Percentiles rank a stretch among this genome's conserved stretches.
phyloP scores from a whole-genome alignment of 208 protist genomes.

The Leishmania tarentolae region DNA sequence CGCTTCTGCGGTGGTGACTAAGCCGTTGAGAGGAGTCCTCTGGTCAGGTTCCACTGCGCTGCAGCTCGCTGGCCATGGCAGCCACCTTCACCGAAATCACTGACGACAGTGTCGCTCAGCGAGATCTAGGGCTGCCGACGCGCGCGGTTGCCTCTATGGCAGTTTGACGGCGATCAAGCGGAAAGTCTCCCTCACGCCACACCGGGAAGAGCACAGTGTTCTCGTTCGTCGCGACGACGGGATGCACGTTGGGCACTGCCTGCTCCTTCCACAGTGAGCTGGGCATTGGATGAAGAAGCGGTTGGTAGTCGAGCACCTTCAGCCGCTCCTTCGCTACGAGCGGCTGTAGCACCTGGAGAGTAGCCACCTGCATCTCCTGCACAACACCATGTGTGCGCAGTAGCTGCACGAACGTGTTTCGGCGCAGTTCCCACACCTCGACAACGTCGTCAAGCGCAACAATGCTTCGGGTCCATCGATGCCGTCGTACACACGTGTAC shows the following conservation, averaged over 20 bases:
- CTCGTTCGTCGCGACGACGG: conserved; percentile 43
- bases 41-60: conserved; percentile 14
- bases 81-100: conserved; percentile 12
- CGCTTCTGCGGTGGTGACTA: conserved; percentile 10
- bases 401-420: conserved; percentile 56
- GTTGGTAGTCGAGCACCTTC: conserved; percentile 69
- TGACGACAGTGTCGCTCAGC: conserved; percentile 18
- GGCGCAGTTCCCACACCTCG: conserved; percentile 81
- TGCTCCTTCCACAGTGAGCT: conserved; percentile 78
- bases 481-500: conserved; percentile 80
- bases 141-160: conserved; percentile 10
- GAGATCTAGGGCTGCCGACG: conserved; percentile 12
- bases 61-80: conserved; percentile 17
- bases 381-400: conserved; percentile 60
- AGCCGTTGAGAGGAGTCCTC: conserved; percentile 20
- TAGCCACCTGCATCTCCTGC: conserved; percentile 47
- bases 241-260: conserved; percentile 68
- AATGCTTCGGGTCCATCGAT: conserved; percentile 70
- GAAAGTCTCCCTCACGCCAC: conserved; percentile 75
- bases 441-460: conserved; percentile 59
- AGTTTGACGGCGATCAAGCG: conserved; percentile 33
- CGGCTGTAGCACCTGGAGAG: conserved; percentile 81
- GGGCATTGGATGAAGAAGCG: conserved; percentile 60
- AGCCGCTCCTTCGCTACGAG: conserved; percentile 39
- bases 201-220: conserved; percentile 44